Evolutionary conservation across 257 asterid species (phyloP), one percentile per base, ranked within the genome.

Genomic region (Solanum infundibuliforme): DNA sequence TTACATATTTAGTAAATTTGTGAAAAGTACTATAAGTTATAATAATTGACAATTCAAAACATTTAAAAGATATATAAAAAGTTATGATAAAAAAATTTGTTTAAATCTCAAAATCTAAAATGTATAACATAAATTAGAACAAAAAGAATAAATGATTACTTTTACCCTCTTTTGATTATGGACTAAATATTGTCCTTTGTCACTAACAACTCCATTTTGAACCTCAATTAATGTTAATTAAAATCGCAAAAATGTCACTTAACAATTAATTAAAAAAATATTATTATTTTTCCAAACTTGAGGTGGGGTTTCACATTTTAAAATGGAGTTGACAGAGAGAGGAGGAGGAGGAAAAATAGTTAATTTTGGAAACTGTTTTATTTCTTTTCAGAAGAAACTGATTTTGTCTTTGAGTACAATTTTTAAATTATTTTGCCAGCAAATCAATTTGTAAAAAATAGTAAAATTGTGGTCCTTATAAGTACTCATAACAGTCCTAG

Each of bases 381-480:
- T 52, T 8, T 76, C 36, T 77, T 27, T 46, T 43, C 66, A 81
- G 85, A 27, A 81, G 41, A 81, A 79, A 81, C 85, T 81, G 7
- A 31, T 81, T 46, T 81, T 81, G 85, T 46, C 41, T 27, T 81
- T 43, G 27, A 31, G 68, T 46, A 46, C 39, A 81, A 81, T 2
- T 43, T 81, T 81, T 46, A 65, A 62, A 65, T 88, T 48, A 36
- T 75, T 65, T 43, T 39, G 41, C 83, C 41, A 85, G 58, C n/a
- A 52, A 88, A 72, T 76, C 52, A 88, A 55, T 72, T 21, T 38
- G 66, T 71, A 21, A 38, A 39, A 35, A 60, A 85, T 88, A 46
- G 48, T 16, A 46, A 65, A 60, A 34, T 8, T 60, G 88, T 88
- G 90, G 88, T 85, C 88, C 90, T 87, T 41, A 14, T 81, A n/a